Conservation (phyloP, 129 eudicot species). For the Centrapalus pauciflorus region DNA sequence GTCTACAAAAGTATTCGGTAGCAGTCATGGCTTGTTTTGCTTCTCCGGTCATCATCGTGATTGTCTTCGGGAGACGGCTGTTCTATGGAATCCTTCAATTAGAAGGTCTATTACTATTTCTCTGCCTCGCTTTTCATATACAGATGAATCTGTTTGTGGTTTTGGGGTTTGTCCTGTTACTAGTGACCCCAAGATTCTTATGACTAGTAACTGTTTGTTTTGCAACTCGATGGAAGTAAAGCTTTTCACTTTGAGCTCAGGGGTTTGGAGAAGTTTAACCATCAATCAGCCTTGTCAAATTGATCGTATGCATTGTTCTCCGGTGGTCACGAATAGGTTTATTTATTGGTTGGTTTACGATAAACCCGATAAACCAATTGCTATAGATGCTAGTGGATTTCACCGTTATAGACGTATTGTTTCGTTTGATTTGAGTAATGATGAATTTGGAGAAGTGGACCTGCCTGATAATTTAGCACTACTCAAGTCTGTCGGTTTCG, state of each 20-base stretch:
- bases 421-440: background rate
- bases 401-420: too few relatives aligned
- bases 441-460: background rate
- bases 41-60: background rate
- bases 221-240: background rate
- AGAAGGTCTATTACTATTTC: background rate
- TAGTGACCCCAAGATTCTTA: background rate
- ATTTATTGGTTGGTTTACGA: background rate
- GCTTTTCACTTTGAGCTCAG: background rate
- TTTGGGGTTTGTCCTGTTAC: background rate
- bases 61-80: background rate
- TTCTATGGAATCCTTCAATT: background rate
- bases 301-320: background rate
- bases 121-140: background rate
- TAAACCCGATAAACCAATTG: too few relatives aligned
- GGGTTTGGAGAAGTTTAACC: background rate
- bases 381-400: too few relatives aligned
- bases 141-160: constrained; percentile 24
- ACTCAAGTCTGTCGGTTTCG: background rate
- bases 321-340: background rate
- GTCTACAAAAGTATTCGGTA: too few relatives aligned
- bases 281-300: background rate
- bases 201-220: constrained; percentile 16
- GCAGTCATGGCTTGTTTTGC: background rate
- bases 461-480: background rate